Evolutionary conservation across 2,329 filamentous ascomycete genomes (phyloP), one percentile per base, ranked within the genome.

Genomic region (Zalaria obscura): DNA sequence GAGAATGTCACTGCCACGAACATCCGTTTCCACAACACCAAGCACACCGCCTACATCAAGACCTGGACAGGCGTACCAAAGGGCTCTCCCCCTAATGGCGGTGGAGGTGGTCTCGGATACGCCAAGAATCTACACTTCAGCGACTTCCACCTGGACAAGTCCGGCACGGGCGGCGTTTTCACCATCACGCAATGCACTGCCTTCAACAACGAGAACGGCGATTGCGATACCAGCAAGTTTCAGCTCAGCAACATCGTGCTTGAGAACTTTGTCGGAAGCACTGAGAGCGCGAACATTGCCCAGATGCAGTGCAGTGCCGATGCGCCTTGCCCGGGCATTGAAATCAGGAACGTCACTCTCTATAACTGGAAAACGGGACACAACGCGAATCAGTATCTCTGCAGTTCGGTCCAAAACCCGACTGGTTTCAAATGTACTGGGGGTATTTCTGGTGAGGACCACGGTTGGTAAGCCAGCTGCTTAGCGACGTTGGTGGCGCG

Each of bases 71-170:
- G 69, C 11, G 55, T 67, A 6, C 36, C 25, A 25, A 41, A 44
- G 10, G 45, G 45, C n/a, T 40, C 42, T 4, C 62, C 47, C 10
- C 73, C 72, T 1, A 77, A 78, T 47, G 73, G 74, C n/a, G 74
- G 72, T 2, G 73, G 73, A 6, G 73, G 70, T 10, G 74, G 73
- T 3, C 50, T 68, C 0, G 73, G 73, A 6, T 63, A 56, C 39
- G 58, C 57, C 2, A 50, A 55, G 11, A 61, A 64, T 34, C 54
- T 68, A 35, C 49, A 47, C 8, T 56, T 63, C 42, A 55, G 52
- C n/a, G 55, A 68, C 45, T 53, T 51, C 36, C 44, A 39, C 4
- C 27, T 56, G 9, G 35, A 47, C 27, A 43, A 52, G 25, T 46
- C 45, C 3, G 41, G 42, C 3, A 39, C 42, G 7, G 36, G 37